A percentile compares a stretch with the other conserved stretches of the same genome.
phyloP scores from a whole-genome alignment of 208 protist species.

The Trypanosoma avium region DNA sequence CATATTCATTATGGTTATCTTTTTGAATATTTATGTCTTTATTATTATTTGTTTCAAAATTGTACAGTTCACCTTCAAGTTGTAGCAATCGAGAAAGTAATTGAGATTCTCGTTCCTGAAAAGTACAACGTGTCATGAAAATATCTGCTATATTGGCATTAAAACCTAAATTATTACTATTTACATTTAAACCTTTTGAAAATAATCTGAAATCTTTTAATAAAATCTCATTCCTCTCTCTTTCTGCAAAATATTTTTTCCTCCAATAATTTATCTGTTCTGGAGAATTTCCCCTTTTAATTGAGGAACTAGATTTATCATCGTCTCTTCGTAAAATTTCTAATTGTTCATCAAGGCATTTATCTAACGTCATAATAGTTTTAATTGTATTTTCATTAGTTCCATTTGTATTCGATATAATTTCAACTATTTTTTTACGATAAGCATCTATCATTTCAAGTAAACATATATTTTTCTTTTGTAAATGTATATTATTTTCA shows the following conservation, averaged over 20 bases:
- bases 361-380: conserved; percentile 15
- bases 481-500: neutral
- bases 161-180: neutral
- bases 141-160: neutral
- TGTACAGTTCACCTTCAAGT: conserved; percentile 10
- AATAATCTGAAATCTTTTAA: conserved; percentile 10
- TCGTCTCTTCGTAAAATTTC: neutral
- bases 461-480: conserved; percentile 13
- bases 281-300: neutral
- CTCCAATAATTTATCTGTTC: conserved; percentile 14
- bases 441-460: conserved; percentile 24
- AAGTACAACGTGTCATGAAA: neutral
- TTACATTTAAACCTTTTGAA: neutral
- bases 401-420: neutral
- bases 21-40: neutral
- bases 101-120: conserved; percentile 11
- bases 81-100: conserved; percentile 8
- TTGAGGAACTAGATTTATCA: neutral
- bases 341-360: conserved; percentile 21
- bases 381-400: neutral
- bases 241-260: conserved; percentile 17
- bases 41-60: neutral
- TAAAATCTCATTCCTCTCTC: conserved; percentile 10
- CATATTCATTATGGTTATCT: neutral
- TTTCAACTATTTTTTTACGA: conserved; percentile 19